A percentile compares a stretch with the other conserved stretches of the same genome.
phyloP scores from a whole-genome alignment of 1,139 yeast genomes.

The Geotrichum fermentans region DNA sequence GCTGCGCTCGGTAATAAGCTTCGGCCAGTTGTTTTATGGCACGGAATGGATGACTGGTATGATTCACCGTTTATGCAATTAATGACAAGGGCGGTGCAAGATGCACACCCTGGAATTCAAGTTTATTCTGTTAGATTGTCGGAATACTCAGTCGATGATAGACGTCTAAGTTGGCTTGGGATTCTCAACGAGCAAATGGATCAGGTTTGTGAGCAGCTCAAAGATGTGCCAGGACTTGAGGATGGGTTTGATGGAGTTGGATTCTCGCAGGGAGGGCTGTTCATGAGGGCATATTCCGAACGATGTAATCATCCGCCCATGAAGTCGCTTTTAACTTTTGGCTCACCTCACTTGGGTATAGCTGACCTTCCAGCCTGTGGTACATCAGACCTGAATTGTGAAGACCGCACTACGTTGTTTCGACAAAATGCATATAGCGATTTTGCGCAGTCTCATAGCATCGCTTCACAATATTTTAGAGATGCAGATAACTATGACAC shows the following conservation, averaged over 20 bases:
- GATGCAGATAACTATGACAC: constrained; percentile 42
- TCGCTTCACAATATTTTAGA: constrained; percentile 76
- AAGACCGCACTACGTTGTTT: constrained; percentile 49
- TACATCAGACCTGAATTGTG: constrained; percentile 58
- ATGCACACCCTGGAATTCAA: constrained; percentile 47
- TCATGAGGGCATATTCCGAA: constrained; percentile 61
- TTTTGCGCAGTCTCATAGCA: constrained; percentile 51
- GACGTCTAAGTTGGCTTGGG: constrained; percentile 54
- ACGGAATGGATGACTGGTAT: constrained; percentile 75
- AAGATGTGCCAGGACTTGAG: constrained; percentile 41
- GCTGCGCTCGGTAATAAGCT: background rate
- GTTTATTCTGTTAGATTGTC: constrained; percentile 54
- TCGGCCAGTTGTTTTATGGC: constrained; percentile 71
- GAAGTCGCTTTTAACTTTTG: constrained; percentile 61
- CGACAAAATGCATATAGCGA: constrained; percentile 59
- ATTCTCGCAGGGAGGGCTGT: constrained; percentile 78
- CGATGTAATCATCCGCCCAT: constrained; percentile 49
- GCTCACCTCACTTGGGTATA: constrained; percentile 79
- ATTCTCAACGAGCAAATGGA: constrained; percentile 48
- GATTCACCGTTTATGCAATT: constrained; percentile 56
- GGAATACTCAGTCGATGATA: constrained; percentile 49
- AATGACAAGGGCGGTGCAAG: constrained; percentile 44
- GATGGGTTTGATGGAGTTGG: constrained; percentile 72
- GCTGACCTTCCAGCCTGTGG: constrained; percentile 62
- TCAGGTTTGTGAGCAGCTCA: constrained; percentile 44